A percentile compares a stretch with the other conserved stretches of the same genome.
phyloP scores from a whole-genome alignment of 2,329 filamentous ascomycete genomes.

The Cladophialophora immunda region DNA sequence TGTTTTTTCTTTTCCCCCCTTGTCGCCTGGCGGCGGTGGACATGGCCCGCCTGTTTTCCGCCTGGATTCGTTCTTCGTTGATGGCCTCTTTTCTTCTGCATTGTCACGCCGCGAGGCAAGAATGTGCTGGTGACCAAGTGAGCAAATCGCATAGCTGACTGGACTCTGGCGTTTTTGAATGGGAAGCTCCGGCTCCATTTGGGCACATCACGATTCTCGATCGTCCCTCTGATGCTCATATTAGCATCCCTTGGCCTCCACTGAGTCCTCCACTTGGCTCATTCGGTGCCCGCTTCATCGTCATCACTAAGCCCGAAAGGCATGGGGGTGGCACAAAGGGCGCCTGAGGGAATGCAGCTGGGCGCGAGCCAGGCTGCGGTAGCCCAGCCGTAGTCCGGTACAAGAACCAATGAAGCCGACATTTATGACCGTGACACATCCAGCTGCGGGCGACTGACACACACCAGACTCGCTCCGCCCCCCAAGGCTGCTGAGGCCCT shows the following conservation, averaged over 20 bases:
- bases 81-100: conserved; percentile 21
- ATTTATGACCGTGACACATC: conserved; percentile 19
- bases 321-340: conserved; percentile 31
- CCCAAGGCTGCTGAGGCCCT: conserved; percentile 27
- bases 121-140: conserved; percentile 24
- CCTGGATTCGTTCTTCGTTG: neutral
- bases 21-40: neutral
- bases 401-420: conserved; percentile 26
- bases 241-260: conserved; percentile 19
- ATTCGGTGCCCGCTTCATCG: conserved; percentile 30
- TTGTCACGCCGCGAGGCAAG: conserved; percentile 28
- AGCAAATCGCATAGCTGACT: conserved; percentile 31
- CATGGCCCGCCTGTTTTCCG: neutral
- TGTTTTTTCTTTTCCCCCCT: neutral
- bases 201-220: conserved; percentile 27
- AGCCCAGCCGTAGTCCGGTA: conserved; percentile 23
- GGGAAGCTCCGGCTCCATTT: conserved; percentile 26
- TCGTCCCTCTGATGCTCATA: conserved; percentile 28
- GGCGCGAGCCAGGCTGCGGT: conserved; percentile 30
- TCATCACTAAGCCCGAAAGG: conserved; percentile 36
- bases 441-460: conserved; percentile 31
- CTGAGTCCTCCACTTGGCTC: conserved; percentile 16
- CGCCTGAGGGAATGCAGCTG: conserved; percentile 29
- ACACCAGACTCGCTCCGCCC: conserved; percentile 31
- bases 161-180: conserved; percentile 8